Percentiles rank a stretch among this genome's conserved stretches.
Conservation (phyloP, 345 rosid species). For the Euphorbia pulcherrima region DNA sequence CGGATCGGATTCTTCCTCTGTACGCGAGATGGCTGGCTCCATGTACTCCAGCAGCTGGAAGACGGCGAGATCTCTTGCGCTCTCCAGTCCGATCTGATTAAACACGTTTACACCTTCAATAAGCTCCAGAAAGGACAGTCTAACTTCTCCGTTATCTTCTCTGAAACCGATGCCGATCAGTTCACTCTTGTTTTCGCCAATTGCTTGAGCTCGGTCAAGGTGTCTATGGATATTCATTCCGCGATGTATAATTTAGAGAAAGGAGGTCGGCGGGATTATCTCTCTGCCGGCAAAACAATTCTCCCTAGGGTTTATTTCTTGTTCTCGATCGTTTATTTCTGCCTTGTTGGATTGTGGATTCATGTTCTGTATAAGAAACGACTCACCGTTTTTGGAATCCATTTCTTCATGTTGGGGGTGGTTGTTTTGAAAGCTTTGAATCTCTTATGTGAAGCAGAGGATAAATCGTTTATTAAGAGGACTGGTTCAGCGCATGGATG, state of each 20-base stretch:
- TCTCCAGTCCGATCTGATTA: conserved; percentile 59
- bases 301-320: conserved; percentile 81
- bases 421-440: conserved; percentile 66
- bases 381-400: conserved; percentile 68
- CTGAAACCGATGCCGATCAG: conserved; percentile 61
- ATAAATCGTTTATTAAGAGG: conserved; percentile 75
- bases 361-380: conserved; percentile 65
- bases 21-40: conserved; percentile 79
- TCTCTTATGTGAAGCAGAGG: conserved; percentile 83
- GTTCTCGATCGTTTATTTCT: conserved; percentile 57
- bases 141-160: conserved; percentile 17
- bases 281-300: conserved; percentile 75
- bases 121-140: conserved; percentile 33
- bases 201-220: conserved; percentile 57
- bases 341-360: conserved; percentile 70
- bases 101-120: conserved; percentile 59
- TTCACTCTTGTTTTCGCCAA: conserved; percentile 80
- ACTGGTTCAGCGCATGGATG: conserved; percentile 95
- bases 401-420: conserved; percentile 89
- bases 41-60: conserved; percentile 69
- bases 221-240: conserved; percentile 74
- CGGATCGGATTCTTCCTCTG: conserved; percentile 91
- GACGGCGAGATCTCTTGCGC: conserved; percentile 73
- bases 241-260: conserved; percentile 90
- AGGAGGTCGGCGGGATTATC: conserved; percentile 60